Conservation (phyloP, 345 rosid species). For the Rhodomyrtus tomentosa region DNA sequence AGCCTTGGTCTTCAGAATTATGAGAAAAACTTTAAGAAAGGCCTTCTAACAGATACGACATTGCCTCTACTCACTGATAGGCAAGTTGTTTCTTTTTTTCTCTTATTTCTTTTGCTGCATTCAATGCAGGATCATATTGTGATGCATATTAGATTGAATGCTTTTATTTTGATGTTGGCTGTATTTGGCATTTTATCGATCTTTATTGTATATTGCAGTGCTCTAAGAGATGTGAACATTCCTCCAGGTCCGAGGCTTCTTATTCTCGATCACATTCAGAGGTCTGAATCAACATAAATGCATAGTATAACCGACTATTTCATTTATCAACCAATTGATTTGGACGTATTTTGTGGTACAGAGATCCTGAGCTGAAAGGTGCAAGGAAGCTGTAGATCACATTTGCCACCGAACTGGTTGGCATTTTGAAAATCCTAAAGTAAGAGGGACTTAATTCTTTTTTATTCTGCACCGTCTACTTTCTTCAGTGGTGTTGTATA, state of each 20-base stretch:
- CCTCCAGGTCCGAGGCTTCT: slow-evolving; percentile 97
- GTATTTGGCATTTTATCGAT: not conserved
- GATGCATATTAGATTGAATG: not conserved
- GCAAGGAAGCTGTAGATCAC: slow-evolving; percentile 26
- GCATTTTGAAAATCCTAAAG: not conserved
- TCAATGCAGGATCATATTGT: not conserved
- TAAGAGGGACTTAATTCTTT: not conserved
- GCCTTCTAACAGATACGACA: slow-evolving; percentile 70
- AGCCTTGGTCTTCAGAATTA: slow-evolving; percentile 77
- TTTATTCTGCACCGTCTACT: not conserved
- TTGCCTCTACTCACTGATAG: slow-evolving; percentile 90
- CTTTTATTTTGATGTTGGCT: not conserved
- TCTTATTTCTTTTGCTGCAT: not conserved
- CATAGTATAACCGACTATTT: not conserved
- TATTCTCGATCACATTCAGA: slow-evolving; percentile 79
- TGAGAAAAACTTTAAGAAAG: slow-evolving; percentile 85
- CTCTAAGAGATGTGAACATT: slow-evolving; percentile 80
- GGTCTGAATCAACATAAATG: slow-evolving; percentile 27
- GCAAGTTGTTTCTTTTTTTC: slow-evolving; percentile 16
- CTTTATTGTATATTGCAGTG: slow-evolving; percentile 33
- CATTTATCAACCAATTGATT: not conserved
- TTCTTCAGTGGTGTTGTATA: not conserved
- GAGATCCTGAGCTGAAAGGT: slow-evolving; percentile 63
- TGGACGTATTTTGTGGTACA: slow-evolving; percentile 7
- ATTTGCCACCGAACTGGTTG: not conserved